phyloP scores from a whole-genome alignment of 768 basidiomycete genomes.

The Phylloporus arenicola region DNA sequence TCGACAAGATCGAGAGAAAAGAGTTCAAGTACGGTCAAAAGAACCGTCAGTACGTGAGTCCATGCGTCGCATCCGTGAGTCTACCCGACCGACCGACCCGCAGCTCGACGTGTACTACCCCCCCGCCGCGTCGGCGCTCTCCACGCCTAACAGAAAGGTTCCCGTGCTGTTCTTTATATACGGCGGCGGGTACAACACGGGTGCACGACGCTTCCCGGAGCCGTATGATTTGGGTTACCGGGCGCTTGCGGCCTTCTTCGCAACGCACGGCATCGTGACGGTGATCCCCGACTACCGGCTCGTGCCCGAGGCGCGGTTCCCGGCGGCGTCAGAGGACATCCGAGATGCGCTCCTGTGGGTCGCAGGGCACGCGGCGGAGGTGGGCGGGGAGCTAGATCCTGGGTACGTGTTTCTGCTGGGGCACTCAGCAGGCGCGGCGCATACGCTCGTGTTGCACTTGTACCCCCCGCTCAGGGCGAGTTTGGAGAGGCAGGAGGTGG shows the following conservation, averaged over 20 bases:
- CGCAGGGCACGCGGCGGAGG: conserved; percentile 30
- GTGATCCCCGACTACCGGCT: conserved; percentile 68
- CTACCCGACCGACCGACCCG: neutral
- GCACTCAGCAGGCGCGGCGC: conserved; percentile 59
- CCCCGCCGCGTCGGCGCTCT: conserved; percentile 19
- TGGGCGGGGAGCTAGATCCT: conserved; percentile 33
- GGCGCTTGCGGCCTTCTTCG: conserved; percentile 59
- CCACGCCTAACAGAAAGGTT: conserved; percentile 24
- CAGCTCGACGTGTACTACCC: conserved; percentile 71
- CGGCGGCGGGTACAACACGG: conserved; percentile 57
- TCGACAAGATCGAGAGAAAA: conserved; percentile 43
- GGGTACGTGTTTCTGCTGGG: conserved; percentile 45
- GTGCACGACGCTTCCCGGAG: conserved; percentile 42
- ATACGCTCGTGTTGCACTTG: conserved; percentile 42
- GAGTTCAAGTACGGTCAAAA: conserved; percentile 51
- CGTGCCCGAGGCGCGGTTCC: conserved; percentile 52
- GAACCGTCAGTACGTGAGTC: conserved; percentile 36
- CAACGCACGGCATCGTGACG: conserved; percentile 52
- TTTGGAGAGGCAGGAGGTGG: conserved; percentile 22
- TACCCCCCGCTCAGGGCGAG: conserved; percentile 26
- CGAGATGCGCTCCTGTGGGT: conserved; percentile 57
- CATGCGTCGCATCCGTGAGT: neutral
- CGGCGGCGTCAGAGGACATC: conserved; percentile 50
- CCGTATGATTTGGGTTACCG: conserved; percentile 49
- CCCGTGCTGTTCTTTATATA: conserved; percentile 62